A percentile compares a stretch with the other conserved stretches of the same genome.
phyloP scores from a whole-genome alignment of 2,329 filamentous ascomycete species.

The Sordariomycetes sp. region DNA sequence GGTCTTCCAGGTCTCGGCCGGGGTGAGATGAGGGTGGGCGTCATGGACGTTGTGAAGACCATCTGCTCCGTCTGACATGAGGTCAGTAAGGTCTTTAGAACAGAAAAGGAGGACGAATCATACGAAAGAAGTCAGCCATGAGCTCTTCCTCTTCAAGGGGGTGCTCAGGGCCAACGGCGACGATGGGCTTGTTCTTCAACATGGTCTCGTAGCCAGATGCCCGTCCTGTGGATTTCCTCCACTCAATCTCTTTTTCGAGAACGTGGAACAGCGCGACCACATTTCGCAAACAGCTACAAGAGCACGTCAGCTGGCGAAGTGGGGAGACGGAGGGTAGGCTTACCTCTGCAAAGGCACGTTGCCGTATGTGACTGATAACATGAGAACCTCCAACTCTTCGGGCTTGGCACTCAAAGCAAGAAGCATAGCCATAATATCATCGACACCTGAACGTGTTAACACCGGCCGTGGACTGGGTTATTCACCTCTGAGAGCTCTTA shows the following conservation, averaged over 20 bases:
- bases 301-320: too few relatives aligned
- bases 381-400: slow-evolving; percentile 75
- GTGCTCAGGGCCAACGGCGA: slow-evolving; percentile 80
- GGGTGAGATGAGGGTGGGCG: slow-evolving; percentile 64
- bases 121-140: slow-evolving; percentile 82
- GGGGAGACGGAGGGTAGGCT: slow-evolving; percentile 9
- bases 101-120: too few relatives aligned
- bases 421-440: slow-evolving; percentile 84
- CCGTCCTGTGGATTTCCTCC: slow-evolving; percentile 63
- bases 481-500: slow-evolving; percentile 22
- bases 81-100: too few relatives aligned
- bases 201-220: slow-evolving; percentile 65
- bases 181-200: slow-evolving; percentile 64
- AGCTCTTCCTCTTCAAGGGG: slow-evolving; percentile 77
- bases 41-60: slow-evolving; percentile 69
- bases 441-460: slow-evolving; percentile 51
- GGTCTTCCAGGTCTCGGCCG: slow-evolving; percentile 64
- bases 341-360: slow-evolving; percentile 84
- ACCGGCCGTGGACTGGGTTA: slow-evolving; percentile 4
- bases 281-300: slow-evolving; percentile 69
- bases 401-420: slow-evolving; percentile 73
- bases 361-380: slow-evolving; percentile 87
- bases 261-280: slow-evolving; percentile 86
- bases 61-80: slow-evolving; percentile 63
- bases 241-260: slow-evolving; percentile 78